Evolutionary conservation across 2,329 filamentous ascomycete species (phyloP).

Genomic region (Cladosporium colombiae): DNA sequence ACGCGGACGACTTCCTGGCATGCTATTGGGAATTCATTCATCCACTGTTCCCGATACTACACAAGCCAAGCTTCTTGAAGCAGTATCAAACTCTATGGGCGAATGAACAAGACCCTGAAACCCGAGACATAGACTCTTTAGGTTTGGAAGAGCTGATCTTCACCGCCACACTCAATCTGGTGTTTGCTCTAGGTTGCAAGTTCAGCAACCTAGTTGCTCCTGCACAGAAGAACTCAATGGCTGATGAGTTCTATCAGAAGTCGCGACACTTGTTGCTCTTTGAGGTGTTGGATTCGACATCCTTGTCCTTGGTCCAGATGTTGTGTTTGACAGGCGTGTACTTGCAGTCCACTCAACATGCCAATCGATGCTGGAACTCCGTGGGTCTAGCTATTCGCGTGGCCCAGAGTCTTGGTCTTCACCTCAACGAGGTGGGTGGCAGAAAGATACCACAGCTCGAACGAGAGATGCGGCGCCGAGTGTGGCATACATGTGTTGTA

Average conservation of each 20-base stretch:
- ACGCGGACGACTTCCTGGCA: slow-evolving; percentile 30
- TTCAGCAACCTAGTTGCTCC: slow-evolving; percentile 29
- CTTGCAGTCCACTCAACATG: slow-evolving; percentile 31
- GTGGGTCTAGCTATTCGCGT: slow-evolving; percentile 55
- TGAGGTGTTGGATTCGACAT: slow-evolving; percentile 31
- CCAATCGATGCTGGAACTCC: slow-evolving; percentile 32
- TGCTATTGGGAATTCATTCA: slow-evolving; percentile 34
- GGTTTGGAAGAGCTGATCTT: slow-evolving; percentile 29
- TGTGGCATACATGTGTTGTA: slow-evolving; percentile 51
- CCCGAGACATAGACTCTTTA: slow-evolving; percentile 22
- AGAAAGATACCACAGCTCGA: slow-evolving; percentile 60
- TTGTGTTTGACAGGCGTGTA: slow-evolving; percentile 30
- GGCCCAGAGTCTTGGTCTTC: slow-evolving; percentile 67
- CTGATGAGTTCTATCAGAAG: slow-evolving; percentile 32
- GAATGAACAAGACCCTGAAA: slow-evolving; percentile 4
- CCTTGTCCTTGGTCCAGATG: slow-evolving; percentile 30
- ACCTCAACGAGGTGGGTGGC: slow-evolving; percentile 59
- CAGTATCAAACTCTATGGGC: slow-evolving; percentile 30
- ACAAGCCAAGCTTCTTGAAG: slow-evolving; percentile 29
- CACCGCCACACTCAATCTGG: slow-evolving; percentile 30
- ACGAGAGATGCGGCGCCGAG: slow-evolving; percentile 65
- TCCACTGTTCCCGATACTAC: slow-evolving; percentile 32
- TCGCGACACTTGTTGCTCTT: slow-evolving; percentile 31
- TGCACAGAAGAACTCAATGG: slow-evolving; percentile 28
- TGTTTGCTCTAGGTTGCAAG: slow-evolving; percentile 31